Evolutionary conservation across 331 rosid species (phyloP).

Genomic region (Cydonia oblonga): DNA sequence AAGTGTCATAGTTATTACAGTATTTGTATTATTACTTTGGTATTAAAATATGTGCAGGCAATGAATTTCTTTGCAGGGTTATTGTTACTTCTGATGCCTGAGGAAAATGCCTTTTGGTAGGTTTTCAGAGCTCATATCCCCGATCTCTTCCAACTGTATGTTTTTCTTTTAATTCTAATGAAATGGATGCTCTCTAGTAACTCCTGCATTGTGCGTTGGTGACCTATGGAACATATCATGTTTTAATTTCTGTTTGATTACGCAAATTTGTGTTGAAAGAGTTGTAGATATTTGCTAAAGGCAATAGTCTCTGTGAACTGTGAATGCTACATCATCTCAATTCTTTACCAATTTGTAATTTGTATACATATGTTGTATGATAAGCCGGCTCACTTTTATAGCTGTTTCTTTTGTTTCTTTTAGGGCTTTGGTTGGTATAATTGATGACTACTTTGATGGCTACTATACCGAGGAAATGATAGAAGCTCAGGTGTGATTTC

Average conservation of each 20-base stretch:
- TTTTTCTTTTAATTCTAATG: background rate
- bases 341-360: background rate
- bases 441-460: conserved; percentile 83
- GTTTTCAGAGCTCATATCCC: conserved; percentile 14
- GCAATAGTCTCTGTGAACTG: conserved; percentile 10
- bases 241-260: background rate
- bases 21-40: conserved; percentile 13
- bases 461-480: conserved; percentile 89
- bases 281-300: background rate
- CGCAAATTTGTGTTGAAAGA: background rate
- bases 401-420: conserved; percentile 16
- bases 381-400: conserved; percentile 6
- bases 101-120: conserved; percentile 97
- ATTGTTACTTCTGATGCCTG: conserved; percentile 85
- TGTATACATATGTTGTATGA: background rate
- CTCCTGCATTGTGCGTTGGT: background rate
- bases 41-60: conserved; percentile 52
- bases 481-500: conserved; percentile 73
- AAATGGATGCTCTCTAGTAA: background rate
- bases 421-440: conserved; percentile 78
- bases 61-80: conserved; percentile 95
- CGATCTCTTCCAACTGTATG: background rate
- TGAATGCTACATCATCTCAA: conserved; percentile 7
- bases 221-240: background rate
- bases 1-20: background rate